phyloP scores from a whole-genome alignment of 1,139 yeast genomes.

The Zygoascus sp. region DNA sequence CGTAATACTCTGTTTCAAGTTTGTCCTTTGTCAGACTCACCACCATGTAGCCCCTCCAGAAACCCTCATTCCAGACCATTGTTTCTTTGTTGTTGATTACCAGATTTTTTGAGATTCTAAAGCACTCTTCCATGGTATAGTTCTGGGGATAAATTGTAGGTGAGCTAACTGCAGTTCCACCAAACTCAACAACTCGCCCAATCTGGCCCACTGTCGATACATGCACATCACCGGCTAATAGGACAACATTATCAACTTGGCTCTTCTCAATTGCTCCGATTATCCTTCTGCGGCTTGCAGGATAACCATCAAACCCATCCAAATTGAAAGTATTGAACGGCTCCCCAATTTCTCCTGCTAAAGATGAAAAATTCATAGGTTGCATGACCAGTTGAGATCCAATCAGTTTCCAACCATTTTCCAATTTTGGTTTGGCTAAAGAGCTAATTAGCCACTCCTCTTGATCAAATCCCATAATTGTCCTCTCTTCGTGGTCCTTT shows the following conservation, averaged over 20 bases:
- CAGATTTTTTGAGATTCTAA: slow-evolving; percentile 4
- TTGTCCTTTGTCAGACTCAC: neutral
- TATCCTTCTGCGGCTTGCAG: slow-evolving; percentile 5
- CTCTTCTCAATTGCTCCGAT: slow-evolving; percentile 1
- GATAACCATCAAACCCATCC: slow-evolving; percentile 14
- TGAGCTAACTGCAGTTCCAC: slow-evolving; percentile 13
- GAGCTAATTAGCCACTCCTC: slow-evolving; percentile 10
- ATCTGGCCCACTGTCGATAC: slow-evolving; percentile 11
- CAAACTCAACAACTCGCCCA: slow-evolving; percentile 11
- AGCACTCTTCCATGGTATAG: slow-evolving; percentile 7
- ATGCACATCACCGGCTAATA: slow-evolving; percentile 13
- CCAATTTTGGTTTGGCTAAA: neutral
- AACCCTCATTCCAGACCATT: slow-evolving; percentile 13
- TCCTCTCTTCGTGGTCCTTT: slow-evolving; percentile 9
- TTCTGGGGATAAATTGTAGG: slow-evolving; percentile 13
- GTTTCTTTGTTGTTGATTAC: neutral
- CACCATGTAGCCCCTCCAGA: slow-evolving; percentile 10
- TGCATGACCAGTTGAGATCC: slow-evolving; percentile 12
- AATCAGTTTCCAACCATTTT: slow-evolving; percentile 10
- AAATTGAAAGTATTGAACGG: slow-evolving; percentile 13
- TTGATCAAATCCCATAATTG: slow-evolving; percentile 14
- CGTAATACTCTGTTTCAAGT: slow-evolving; percentile 8
- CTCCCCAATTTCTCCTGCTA: slow-evolving; percentile 9
- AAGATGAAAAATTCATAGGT: slow-evolving; percentile 6
- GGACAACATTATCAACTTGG: slow-evolving; percentile 9